Percentiles rank a stretch among this genome's conserved stretches.
phyloP scores from a whole-genome alignment of 2,329 filamentous ascomycete species.

The Daldinia eschscholtzii region DNA sequence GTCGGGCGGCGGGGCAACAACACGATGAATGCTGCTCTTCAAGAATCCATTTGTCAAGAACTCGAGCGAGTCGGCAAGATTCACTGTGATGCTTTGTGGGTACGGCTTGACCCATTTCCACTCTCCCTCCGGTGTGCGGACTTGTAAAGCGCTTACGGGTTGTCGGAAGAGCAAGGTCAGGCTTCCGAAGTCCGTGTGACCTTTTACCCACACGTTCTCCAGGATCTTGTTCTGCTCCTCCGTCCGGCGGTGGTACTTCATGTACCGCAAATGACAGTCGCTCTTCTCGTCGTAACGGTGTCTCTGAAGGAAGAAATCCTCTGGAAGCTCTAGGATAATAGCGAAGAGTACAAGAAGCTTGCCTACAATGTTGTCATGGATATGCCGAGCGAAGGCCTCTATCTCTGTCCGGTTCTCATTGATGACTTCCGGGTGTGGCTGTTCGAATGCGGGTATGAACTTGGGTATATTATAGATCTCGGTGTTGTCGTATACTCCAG shows the following conservation, averaged over 20 bases:
- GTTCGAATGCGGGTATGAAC: conserved; percentile 54
- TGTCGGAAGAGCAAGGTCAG: conserved; percentile 70
- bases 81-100: conserved; percentile 65
- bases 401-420: conserved; percentile 51
- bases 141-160: conserved; percentile 68
- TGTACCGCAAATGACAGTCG: conserved; percentile 70
- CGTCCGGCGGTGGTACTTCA: conserved; percentile 66
- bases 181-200: conserved; percentile 68
- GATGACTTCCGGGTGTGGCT: conserved; percentile 53
- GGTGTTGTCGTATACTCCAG: conserved; percentile 55
- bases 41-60: conserved; percentile 62
- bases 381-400: conserved; percentile 54
- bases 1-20: conserved; percentile 59
- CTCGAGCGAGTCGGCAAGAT: conserved; percentile 63
- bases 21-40: conserved; percentile 60
- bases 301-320: conserved; percentile 65
- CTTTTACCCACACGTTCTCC: conserved; percentile 55
- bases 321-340: conserved; percentile 68
- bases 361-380: conserved; percentile 52
- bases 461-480: conserved; percentile 59
- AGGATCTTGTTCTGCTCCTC: conserved; percentile 58
- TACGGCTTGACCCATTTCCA: conserved; percentile 65
- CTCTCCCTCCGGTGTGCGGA: conserved; percentile 57
- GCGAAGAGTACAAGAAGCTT: conserved; percentile 55
- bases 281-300: conserved; percentile 67